phyloP scores from a whole-genome alignment of 345 rosid species.

The Geranium rotundifolium region DNA sequence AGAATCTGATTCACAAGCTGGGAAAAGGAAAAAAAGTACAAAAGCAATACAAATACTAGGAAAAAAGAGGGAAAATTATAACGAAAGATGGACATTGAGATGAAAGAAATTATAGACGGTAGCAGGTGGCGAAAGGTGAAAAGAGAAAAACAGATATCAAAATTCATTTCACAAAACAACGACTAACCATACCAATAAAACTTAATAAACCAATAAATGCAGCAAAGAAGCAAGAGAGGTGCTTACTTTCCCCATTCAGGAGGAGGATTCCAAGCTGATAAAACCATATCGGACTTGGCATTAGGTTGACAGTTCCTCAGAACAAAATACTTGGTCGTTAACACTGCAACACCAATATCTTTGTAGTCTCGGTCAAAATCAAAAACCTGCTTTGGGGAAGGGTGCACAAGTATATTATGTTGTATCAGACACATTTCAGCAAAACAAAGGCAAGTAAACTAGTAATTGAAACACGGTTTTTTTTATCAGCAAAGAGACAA shows the following conservation, averaged over 20 bases:
- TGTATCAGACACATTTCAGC: constrained; percentile 10
- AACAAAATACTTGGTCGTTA: constrained; percentile 75
- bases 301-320: constrained; percentile 72
- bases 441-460: not conserved
- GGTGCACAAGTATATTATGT: not conserved
- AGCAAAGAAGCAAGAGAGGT: constrained; percentile 10
- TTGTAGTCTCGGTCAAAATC: constrained; percentile 97
- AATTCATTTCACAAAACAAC: too few relatives aligned
- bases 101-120: too few relatives aligned
- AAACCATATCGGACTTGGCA: constrained; percentile 82
- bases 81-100: too few relatives aligned
- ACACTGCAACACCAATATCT: constrained; percentile 87
- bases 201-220: constrained; percentile 1
- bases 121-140: too few relatives aligned
- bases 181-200: not conserved
- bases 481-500: too few relatives aligned
- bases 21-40: too few relatives aligned
- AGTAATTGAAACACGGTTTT: too few relatives aligned
- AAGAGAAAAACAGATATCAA: not conserved
- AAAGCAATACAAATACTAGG: too few relatives aligned
- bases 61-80: too few relatives aligned
- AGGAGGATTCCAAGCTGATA: constrained; percentile 97
- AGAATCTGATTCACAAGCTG: too few relatives aligned
- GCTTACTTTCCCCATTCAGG: constrained; percentile 95
- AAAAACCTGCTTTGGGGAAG: constrained; percentile 47